Evolutionary conservation across 2,329 filamentous ascomycete species (phyloP), one percentile per base, ranked within the genome.

Genomic region (Fusarium ramigenum): DNA sequence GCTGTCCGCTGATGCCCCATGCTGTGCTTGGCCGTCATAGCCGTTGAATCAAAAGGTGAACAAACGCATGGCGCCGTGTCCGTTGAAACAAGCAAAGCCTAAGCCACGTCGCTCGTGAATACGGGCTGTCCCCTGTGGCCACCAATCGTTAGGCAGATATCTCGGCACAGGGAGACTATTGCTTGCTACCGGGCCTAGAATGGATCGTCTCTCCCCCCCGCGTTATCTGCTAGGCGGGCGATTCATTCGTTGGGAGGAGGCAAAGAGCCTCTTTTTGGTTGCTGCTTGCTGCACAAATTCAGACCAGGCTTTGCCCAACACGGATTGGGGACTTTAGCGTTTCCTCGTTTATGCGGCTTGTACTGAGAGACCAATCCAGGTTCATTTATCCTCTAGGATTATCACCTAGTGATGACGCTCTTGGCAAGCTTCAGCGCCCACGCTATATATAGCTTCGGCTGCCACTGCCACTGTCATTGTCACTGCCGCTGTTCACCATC

Each of bases 41-140:
- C 62, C 47, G 50, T 32, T 60, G 68, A 72, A 72, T 54, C 36
- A 67, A 66, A 67, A 57, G 40, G 46, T 44, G 57, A 67, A 28
- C 37, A 72, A 58, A 64, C 42, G 63, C 42, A 60, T 59, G 62
- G 62, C 53, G 54, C 61, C 30, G 49, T 69, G 57, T 23, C 47
- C 43, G 43, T 65, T 74, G 67, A 73, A 65, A 70, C 66, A 61
- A 57, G 44, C 62, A 46, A 58, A 67, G 56, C 23, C 53, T 34
- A 74, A 72, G 68, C 71, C 72, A 74, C 68, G 67, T 74, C 61
- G 71, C 60, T 47, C 70, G 37, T 74, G 71, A 72, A 74, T 74
- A 72, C 71, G 67, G 71, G 71, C 47, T 74, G 63, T 52, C 59
- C 62, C 67, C 57, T 59, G 52, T 64, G 46, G 62, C 40, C 57